Conservation (phyloP, 768 basidiomycete genomes). For the Mycena pura region DNA sequence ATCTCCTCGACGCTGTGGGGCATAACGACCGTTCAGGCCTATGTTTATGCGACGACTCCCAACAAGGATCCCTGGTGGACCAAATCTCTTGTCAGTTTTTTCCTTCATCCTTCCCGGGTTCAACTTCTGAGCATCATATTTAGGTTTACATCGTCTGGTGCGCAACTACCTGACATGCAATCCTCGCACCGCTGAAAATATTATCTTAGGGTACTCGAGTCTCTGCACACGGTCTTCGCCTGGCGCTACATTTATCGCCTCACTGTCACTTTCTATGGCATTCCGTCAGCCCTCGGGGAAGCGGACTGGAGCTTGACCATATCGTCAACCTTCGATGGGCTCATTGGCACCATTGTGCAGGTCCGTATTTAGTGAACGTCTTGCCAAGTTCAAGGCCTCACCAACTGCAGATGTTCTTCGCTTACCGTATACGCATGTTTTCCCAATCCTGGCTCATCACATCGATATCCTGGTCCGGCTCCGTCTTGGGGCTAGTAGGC, state of each 20-base stretch:
- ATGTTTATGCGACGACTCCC: background rate
- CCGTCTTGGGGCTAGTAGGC: background rate
- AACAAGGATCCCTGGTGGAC: conserved; percentile 1
- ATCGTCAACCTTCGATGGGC: background rate
- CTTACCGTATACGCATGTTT: background rate
- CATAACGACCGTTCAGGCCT: background rate
- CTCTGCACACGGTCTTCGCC: background rate
- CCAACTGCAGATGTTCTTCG: background rate
- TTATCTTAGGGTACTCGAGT: conserved; percentile 1
- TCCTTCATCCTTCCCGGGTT: too few relatives aligned
- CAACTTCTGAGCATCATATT: background rate
- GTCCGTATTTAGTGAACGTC: background rate
- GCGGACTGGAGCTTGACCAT: background rate
- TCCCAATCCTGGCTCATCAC: background rate
- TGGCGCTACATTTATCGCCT: conserved; percentile 9
- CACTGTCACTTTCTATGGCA: conserved; percentile 11
- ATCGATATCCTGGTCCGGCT: background rate
- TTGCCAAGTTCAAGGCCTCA: background rate
- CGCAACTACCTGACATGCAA: too few relatives aligned
- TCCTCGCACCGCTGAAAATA: too few relatives aligned
- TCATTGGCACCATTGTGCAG: background rate
- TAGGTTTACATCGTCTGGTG: background rate
- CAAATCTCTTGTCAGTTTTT: background rate
- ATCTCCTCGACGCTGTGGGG: background rate
- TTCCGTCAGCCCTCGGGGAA: background rate